Base-by-base conservation (phyloP, 108 stramenopile genomes). In the Stephanodiscus triporus region DNA sequence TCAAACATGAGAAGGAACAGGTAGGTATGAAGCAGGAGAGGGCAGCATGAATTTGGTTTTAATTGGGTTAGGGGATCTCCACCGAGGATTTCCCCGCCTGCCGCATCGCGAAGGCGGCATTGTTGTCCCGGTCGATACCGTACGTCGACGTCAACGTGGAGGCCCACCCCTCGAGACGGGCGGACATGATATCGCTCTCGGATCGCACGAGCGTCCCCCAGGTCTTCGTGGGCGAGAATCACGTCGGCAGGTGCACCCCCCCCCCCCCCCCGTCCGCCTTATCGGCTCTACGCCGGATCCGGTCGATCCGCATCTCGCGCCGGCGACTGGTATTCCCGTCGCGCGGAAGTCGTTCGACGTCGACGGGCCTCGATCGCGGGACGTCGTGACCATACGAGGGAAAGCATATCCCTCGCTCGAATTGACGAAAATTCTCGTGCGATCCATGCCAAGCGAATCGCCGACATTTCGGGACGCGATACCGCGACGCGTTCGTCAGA, bases 221-320 rank as follows among this genome's bases (percentile, higher is more conserved):
- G 64, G 73, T 88, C 3, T 85, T 88, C 67, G 71, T 88, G 54
- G 84, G 81, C 57, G 70, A 76, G 6, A 29, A 37, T 3, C 73
- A 82, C 36, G 66, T 88, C 13, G 87, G 87, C 30, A 85, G 87
- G 30, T 72, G 66, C 7, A 27, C 16, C 75, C 6, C 24, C 68
- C 2, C 16, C 24, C 22, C 45, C 38, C 53, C 0, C 75, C 68
- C 38, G 36, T 48, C 6, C 47, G 55, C n/a, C 14, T 36, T 14
- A 51, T 82, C 40, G 76, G 34, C 42, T 72, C 75, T 1, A 32
- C 42, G 40, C 60, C 64, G 8, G 81, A 70, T 9, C 75, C 81
- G 7, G 49, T 24, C 43, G 81, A 82, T 55, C 53, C 9, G 9
- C 70, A 70, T 0, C 62, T 82, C 11, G 56, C 75, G n/a, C 20